These are phyloP conservation scores for Fusarium stilboides DNA, from an alignment of 2,329 filamentous ascomycete species.

Conservation along the genomic window DNA sequence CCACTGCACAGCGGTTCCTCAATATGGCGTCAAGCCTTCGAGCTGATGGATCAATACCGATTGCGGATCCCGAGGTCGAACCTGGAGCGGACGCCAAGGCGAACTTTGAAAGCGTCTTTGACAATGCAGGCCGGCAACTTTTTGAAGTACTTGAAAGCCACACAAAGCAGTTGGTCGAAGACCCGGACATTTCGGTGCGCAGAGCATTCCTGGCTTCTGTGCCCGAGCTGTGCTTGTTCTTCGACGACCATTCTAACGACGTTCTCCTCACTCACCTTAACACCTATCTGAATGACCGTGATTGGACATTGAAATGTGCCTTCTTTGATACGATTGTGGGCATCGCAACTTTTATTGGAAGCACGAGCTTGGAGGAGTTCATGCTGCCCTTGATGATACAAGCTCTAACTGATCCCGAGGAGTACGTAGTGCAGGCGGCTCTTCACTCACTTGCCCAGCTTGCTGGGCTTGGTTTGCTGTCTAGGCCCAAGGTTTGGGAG, in stretches of 20 bases:
- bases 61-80: conserved; percentile 84
- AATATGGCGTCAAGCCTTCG: conserved; percentile 92
- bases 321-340: conserved; percentile 97
- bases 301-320: conserved; percentile 96
- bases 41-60: conserved; percentile 84
- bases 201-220: conserved; percentile 94
- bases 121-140: conserved; percentile 87
- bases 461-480: conserved; percentile 88
- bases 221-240: conserved; percentile 93
- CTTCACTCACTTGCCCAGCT: conserved; percentile 90
- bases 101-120: conserved; percentile 86
- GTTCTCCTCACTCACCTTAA: conserved; percentile 97
- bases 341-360: conserved; percentile 91
- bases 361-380: conserved; percentile 91
- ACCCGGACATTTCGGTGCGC: conserved; percentile 86
- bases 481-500: conserved; percentile 88
- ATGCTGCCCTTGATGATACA: conserved; percentile 97
- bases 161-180: conserved; percentile 90
- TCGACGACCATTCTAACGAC: conserved; percentile 92
- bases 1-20: conserved; percentile 86
- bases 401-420: conserved; percentile 91
- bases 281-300: conserved; percentile 95
- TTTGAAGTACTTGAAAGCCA: conserved; percentile 88
- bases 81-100: conserved; percentile 76
- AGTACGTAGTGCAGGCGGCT: conserved; percentile 93